Conservation (phyloP, 805 yeast genomes). For the Myxozyma monticola region DNA sequence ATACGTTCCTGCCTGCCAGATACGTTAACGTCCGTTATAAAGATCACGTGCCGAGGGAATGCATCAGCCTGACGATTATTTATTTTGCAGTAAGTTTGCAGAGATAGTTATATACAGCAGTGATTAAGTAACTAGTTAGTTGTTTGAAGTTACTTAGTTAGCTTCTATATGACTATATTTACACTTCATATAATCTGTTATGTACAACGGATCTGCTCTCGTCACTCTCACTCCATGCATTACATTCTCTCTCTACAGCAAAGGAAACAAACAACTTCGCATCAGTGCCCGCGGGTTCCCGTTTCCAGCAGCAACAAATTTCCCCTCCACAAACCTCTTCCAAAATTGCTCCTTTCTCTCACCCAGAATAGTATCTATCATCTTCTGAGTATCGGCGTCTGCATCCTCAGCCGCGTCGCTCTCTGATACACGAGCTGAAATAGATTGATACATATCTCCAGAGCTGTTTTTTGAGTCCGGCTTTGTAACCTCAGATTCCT, state of each 20-base stretch:
- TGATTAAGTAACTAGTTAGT: neutral
- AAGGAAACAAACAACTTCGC: slow-evolving; percentile 10
- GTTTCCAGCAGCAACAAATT: slow-evolving; percentile 10
- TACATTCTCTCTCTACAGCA: no score
- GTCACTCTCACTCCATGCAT: no score
- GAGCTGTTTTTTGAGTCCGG: no score
- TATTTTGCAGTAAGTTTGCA: neutral
- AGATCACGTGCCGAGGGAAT: no score
- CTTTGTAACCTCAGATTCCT: no score
- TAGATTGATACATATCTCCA: no score
- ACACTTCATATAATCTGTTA: no score
- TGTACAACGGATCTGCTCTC: no score
- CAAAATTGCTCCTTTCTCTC: slow-evolving; percentile 20
- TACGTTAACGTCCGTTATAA: no score
- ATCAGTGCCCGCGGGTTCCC: slow-evolving; percentile 20
- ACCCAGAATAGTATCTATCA: neutral
- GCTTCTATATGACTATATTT: no score
- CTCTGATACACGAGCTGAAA: no score
- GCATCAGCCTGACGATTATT: neutral
- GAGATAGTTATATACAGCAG: neutral
- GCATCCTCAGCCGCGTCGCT: slow-evolving; percentile 3
- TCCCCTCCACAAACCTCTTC: slow-evolving; percentile 18
- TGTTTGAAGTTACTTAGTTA: neutral
- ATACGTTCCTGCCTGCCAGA: no score
- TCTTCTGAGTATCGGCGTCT: neutral